A percentile compares a stretch with the other conserved stretches of the same genome.
Evolutionary conservation across 2,329 filamentous ascomycete species (phyloP).

Genomic region (Fusarium globosum): DNA sequence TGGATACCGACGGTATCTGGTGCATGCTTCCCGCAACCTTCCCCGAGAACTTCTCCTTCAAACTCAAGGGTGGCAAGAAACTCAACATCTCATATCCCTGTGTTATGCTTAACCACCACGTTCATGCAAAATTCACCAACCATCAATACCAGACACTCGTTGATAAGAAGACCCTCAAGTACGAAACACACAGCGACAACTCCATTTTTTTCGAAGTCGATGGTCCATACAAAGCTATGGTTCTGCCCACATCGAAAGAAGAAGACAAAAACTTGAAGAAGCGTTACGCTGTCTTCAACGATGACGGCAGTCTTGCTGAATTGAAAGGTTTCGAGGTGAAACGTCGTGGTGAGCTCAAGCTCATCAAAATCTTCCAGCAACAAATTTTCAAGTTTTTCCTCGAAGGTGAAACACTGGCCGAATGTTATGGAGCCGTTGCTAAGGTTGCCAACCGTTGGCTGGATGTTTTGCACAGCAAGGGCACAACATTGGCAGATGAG

Average conservation of each 20-base stretch:
- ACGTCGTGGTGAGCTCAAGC: conserved; percentile 94
- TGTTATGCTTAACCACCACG: conserved; percentile 98
- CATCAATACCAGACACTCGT: conserved; percentile 94
- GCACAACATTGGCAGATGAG: conserved; percentile 90
- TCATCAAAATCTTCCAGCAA: conserved; percentile 99
- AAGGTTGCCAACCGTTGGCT: conserved; percentile 97
- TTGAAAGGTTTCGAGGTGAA: conserved; percentile 98
- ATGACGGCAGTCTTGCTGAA: conserved; percentile 94
- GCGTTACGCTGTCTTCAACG: conserved; percentile 98
- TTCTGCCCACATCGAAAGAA: conserved; percentile 96
- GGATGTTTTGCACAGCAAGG: conserved; percentile 90
- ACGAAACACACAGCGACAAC: conserved; percentile 98
- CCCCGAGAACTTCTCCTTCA: conserved; percentile 96
- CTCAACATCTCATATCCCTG: conserved; percentile 96
- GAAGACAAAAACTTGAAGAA: conserved; percentile 99
- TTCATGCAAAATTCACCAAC: conserved; percentile 95
- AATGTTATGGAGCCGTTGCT: conserved; percentile 92
- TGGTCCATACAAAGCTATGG: conserved; percentile 97
- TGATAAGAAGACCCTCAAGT: conserved; percentile 83
- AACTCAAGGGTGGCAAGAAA: conserved; percentile 95
- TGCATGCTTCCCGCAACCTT: conserved; percentile 98
- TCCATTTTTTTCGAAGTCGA: conserved; percentile 99
- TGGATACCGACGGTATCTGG: conserved; percentile 99
- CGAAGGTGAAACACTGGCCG: conserved; percentile 85
- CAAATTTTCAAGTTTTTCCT: conserved; percentile 99